A percentile compares a stretch with the other conserved stretches of the same genome.
These are phyloP conservation scores for Cladorrhinum sp. DNA, from an alignment of 2,329 filamentous ascomycete species.

Conservation along the genomic window DNA sequence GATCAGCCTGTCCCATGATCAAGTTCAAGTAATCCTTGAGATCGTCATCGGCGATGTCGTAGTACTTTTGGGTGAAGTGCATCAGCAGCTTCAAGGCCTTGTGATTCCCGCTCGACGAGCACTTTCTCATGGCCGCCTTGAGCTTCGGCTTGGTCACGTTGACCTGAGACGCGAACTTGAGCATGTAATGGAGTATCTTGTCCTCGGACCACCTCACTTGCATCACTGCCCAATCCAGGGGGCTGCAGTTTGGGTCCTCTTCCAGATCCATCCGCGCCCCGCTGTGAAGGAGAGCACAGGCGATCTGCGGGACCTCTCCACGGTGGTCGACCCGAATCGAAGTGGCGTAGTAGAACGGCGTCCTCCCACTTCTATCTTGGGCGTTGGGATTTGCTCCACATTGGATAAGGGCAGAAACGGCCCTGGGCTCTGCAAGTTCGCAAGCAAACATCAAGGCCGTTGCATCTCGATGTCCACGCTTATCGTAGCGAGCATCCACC, in stretches of 20 bases:
- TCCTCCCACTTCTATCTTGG: constrained; percentile 21
- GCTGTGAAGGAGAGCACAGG: constrained; percentile 13
- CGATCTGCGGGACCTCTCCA: constrained; percentile 24
- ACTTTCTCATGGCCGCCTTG: constrained; percentile 16
- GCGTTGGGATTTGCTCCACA: constrained; percentile 26
- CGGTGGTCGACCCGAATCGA: constrained; percentile 21
- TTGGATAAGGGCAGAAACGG: constrained; percentile 18
- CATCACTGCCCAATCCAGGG: constrained; percentile 24
- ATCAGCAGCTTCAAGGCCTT: constrained; percentile 24
- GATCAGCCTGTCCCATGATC: constrained; percentile 23
- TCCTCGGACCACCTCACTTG: constrained; percentile 24
- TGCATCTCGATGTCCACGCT: constrained; percentile 19
- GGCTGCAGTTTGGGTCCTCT: constrained; percentile 20
- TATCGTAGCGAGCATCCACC: constrained; percentile 25
- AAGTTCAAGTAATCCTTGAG: constrained; percentile 21
- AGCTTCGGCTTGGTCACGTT: constrained; percentile 20
- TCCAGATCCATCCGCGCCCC: constrained; percentile 26
- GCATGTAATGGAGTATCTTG: constrained; percentile 24
- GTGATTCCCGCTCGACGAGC: constrained; percentile 22
- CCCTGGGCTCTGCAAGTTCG: constrained; percentile 24
- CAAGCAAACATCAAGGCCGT: constrained; percentile 27
- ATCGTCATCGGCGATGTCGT: constrained; percentile 17
- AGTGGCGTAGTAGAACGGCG: constrained; percentile 21
- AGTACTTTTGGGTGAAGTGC: constrained; percentile 17
- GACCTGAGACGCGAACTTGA: constrained; percentile 13